Base-by-base conservation (phyloP, 768 basidiomycete species). In the Russula foetens region DNA sequence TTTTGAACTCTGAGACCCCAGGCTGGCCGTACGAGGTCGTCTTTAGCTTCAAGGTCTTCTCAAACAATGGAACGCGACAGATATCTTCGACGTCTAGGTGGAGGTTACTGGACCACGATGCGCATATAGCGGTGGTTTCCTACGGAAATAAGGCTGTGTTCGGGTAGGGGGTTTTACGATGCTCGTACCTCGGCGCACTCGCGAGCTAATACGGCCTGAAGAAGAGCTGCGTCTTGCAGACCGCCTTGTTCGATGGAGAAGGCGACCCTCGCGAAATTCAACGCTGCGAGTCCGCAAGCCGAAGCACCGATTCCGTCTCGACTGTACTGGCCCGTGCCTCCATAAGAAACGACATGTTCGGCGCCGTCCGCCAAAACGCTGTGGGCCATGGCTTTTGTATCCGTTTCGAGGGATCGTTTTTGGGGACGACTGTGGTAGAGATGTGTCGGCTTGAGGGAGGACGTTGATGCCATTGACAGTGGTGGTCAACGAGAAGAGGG, bases 251-350 rank as follows among this genome's bases (percentile, higher is more conserved):
- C 74, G 24, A 69, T 69, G 48, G 67, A 73, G 35, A 84, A 76
- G 9, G 78, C 73, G 7, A 82, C 65, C 54, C 84, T 75, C 12
- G 80, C 82, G 62, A 83, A 85, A 67, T 87, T 86, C 67, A 87
- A 70, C 2, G 82, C 81, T 24, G 86, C 85, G 26, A 88, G 75
- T 19, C 86, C 86, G 62, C 85, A 88, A 2, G 84, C 77, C 44
- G 85, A 81, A 31, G 70, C 69, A 6, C 77, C 74, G 12, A 76
- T 74, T n/a, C 71, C 71, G 2, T 58, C 63, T 60, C 53, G 35
- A 45, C 58, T 67, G 55, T 85, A 87, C 63, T 86, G 85, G 47
- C 84, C 80, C 14, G 80, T 76, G 19, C 83, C 81, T 6, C 67
- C 69, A 61, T 79, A 76, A 2, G 79, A 81, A 38, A 80, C 72